Percentiles rank a stretch among this genome's conserved stretches.
phyloP scores from a whole-genome alignment of 305 asterid species.

The Stenogyne calaminthoides region DNA sequence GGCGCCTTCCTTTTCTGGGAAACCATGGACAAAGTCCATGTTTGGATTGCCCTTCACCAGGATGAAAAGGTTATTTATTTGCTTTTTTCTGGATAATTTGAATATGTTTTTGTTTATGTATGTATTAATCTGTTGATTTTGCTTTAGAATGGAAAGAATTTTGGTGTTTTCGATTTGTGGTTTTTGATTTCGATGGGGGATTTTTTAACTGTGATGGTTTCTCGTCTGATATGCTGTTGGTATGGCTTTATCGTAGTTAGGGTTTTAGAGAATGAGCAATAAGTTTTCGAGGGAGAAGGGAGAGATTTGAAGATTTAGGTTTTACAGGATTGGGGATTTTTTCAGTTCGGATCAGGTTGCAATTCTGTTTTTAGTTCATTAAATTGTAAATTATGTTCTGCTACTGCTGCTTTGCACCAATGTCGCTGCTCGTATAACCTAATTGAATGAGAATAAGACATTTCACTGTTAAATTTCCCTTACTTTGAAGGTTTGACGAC shows the following conservation, averaged over 20 bases:
- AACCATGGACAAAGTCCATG: slow-evolving; percentile 78
- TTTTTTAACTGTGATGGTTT: background rate
- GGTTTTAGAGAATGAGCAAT: background rate
- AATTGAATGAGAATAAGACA: background rate
- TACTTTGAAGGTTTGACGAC: background rate
- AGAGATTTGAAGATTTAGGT: slow-evolving; percentile 10
- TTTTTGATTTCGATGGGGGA: slow-evolving; percentile 9
- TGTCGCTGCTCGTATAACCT: background rate
- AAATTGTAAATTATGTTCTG: background rate
- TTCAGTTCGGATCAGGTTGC: background rate
- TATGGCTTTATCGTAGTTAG: background rate
- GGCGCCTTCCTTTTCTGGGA: slow-evolving; percentile 81
- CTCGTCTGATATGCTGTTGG: background rate
- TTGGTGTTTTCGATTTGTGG: background rate
- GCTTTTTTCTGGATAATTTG: background rate
- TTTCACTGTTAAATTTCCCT: background rate
- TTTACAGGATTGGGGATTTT: background rate
- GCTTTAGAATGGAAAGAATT: background rate
- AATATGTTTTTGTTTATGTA: background rate
- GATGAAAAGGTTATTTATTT: slow-evolving; percentile 61
- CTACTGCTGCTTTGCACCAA: background rate
- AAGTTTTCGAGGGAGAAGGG: background rate
- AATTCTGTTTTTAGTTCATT: slow-evolving; percentile 17
- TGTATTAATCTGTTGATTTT: slow-evolving; percentile 4
- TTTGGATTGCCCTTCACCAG: slow-evolving; percentile 83